A percentile compares a stretch with the other conserved stretches of the same genome.
Conservation (phyloP, 1,284 basidiomycete genomes). For the Amylostereum chailletii region DNA sequence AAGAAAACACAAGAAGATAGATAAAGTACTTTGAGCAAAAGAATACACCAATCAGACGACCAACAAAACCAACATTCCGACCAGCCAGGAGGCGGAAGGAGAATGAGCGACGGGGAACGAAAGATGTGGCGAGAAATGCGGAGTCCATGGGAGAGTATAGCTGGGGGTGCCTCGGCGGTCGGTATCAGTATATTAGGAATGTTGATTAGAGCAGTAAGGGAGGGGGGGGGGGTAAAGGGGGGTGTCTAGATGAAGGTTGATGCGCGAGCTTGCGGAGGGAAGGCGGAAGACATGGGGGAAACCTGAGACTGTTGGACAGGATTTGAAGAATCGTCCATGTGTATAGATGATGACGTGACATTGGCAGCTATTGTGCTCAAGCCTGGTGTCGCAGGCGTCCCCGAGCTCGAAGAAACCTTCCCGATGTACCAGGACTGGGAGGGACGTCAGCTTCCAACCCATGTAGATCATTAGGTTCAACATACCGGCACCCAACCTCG, state of each 20-base stretch:
- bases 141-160: background rate
- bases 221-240: background rate
- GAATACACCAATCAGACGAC: background rate
- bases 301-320: constrained; percentile 10
- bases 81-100: background rate
- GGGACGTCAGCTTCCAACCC: background rate
- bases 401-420: constrained; percentile 17
- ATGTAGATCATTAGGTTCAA: constrained; percentile 6
- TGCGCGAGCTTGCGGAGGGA: constrained; percentile 14
- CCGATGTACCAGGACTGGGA: constrained; percentile 21
- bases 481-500: constrained; percentile 85
- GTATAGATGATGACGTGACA: constrained; percentile 3
- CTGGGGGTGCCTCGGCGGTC: background rate
- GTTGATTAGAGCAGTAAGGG: background rate
- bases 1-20: constrained; percentile 1
- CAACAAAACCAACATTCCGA: background rate
- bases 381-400: constrained; percentile 13
- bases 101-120: background rate
- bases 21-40: background rate
- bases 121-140: background rate
- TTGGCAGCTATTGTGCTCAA: constrained; percentile 1
- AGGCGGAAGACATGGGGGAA: constrained; percentile 20
- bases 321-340: constrained; percentile 11
- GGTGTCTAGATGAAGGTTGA: constrained; percentile 11
- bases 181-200: background rate